Conservation (phyloP, 2,329 filamentous ascomycete genomes). For the Fusarium sp. region DNA sequence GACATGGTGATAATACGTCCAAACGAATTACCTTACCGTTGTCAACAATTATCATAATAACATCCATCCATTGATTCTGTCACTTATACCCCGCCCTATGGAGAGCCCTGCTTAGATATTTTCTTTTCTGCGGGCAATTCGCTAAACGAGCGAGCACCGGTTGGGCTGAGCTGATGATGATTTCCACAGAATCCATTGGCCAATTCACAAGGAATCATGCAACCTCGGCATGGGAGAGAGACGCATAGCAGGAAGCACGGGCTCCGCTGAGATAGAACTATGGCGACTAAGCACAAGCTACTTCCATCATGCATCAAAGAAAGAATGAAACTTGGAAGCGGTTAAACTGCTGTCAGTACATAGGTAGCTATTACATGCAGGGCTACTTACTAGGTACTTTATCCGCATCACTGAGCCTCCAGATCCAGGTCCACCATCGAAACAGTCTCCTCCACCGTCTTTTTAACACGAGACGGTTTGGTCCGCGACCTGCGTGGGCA, state of each 20-base stretch:
- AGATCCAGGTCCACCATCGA: constrained; percentile 16
- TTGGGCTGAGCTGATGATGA: constrained; percentile 28
- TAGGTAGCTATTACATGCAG: not conserved
- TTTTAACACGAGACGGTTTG: constrained; percentile 23
- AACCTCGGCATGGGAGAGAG: constrained; percentile 29
- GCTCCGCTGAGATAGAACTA: constrained; percentile 4
- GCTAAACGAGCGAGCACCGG: constrained; percentile 7
- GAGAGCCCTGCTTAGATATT: too few relatives aligned
- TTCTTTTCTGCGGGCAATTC: not conserved
- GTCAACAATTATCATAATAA: too few relatives aligned
- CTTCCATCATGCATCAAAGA: not conserved
- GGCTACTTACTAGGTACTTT: not conserved
- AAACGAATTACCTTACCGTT: too few relatives aligned
- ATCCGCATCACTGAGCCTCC: constrained; percentile 9
- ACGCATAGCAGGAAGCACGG: too few relatives aligned
- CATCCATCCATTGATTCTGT: too few relatives aligned
- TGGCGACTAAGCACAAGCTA: not conserved
- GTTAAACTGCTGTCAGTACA: not conserved
- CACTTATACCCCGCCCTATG: too few relatives aligned
- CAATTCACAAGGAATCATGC: constrained; percentile 26
- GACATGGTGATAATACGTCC: too few relatives aligned
- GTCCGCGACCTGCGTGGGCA: not conserved
- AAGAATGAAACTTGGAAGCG: not conserved
- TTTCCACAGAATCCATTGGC: constrained; percentile 29
- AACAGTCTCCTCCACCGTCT: constrained; percentile 33